Conservation (phyloP, 2,329 filamentous ascomycete genomes). For the Botrytis hyacinthi region DNA sequence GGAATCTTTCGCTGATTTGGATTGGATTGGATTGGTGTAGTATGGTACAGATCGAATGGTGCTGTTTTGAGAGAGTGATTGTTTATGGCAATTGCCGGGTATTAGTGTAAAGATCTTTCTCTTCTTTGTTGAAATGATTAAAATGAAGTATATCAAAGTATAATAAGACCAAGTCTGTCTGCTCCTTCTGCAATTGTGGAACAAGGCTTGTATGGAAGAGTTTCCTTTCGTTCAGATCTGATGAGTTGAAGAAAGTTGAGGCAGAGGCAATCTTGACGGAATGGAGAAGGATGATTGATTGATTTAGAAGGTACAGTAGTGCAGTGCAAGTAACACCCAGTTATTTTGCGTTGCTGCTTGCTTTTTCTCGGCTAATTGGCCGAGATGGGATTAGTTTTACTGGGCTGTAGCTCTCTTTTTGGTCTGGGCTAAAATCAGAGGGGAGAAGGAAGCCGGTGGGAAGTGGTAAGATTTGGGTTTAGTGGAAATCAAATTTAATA, state of each 20-base stretch:
- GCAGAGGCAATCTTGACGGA: constrained; percentile 16
- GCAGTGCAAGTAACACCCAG: background rate
- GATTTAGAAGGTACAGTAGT: constrained; percentile 13
- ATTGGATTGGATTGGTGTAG: background rate
- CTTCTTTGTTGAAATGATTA: constrained; percentile 10
- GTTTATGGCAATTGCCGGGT: constrained; percentile 3
- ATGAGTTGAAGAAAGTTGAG: constrained; percentile 19
- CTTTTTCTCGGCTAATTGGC: constrained; percentile 2
- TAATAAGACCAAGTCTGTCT: background rate
- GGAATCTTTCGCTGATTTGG: background rate
- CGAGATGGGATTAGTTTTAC: background rate
- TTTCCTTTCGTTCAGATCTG: background rate
- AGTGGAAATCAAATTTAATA: constrained; percentile 7
- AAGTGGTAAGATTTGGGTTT: constrained; percentile 2
- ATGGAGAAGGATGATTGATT: constrained; percentile 18
- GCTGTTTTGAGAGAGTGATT: background rate
- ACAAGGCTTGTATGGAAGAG: constrained; percentile 7
- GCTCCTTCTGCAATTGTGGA: constrained; percentile 4
- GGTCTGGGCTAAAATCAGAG: constrained; percentile 12
- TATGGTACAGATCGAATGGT: background rate
- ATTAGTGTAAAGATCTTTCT: background rate
- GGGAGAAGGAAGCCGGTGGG: constrained; percentile 3
- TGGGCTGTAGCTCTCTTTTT: constrained; percentile 4
- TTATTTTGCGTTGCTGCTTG: constrained; percentile 10
- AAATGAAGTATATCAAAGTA: constrained; percentile 10